Evolutionary conservation across 768 basidiomycete species (phyloP).

Genomic region (Leccinum imitatum): DNA sequence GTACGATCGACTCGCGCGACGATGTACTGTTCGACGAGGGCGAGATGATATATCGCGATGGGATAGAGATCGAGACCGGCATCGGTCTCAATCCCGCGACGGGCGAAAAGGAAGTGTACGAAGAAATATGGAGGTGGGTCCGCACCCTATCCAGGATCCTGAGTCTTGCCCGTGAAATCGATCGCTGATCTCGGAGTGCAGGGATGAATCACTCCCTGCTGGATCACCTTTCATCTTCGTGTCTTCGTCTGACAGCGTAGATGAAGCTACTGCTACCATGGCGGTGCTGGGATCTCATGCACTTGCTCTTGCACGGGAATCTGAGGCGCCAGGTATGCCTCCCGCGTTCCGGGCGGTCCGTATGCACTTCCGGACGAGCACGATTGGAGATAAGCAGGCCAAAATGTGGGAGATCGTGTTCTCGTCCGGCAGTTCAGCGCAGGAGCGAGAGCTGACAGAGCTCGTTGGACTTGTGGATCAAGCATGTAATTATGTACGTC

Average conservation of each 20-base stretch:
- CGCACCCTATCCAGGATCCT: background rate
- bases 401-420: conserved; percentile 11
- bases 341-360: conserved; percentile 18
- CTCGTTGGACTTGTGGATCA: conserved; percentile 11
- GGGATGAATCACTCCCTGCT: conserved; percentile 20
- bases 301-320: conserved; percentile 21
- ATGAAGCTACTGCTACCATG: conserved; percentile 20
- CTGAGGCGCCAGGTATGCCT: background rate
- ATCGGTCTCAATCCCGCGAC: conserved; percentile 25
- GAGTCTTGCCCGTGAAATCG: background rate
- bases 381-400: background rate
- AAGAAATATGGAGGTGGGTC: conserved; percentile 25
- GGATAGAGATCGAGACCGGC: conserved; percentile 25
- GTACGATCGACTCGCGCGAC: conserved; percentile 20
- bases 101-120: conserved; percentile 17
- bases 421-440: conserved; percentile 14
- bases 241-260: conserved; percentile 14
- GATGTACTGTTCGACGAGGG: conserved; percentile 20
- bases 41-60: conserved; percentile 18
- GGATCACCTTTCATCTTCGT: conserved; percentile 23
- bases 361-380: conserved; percentile 4
- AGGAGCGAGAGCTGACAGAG: conserved; percentile 16
- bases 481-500: background rate
- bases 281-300: conserved; percentile 26
- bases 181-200: background rate